Base-by-base conservation (phyloP, 2,329 filamentous ascomycete genomes). In the Fusarium compactum region DNA sequence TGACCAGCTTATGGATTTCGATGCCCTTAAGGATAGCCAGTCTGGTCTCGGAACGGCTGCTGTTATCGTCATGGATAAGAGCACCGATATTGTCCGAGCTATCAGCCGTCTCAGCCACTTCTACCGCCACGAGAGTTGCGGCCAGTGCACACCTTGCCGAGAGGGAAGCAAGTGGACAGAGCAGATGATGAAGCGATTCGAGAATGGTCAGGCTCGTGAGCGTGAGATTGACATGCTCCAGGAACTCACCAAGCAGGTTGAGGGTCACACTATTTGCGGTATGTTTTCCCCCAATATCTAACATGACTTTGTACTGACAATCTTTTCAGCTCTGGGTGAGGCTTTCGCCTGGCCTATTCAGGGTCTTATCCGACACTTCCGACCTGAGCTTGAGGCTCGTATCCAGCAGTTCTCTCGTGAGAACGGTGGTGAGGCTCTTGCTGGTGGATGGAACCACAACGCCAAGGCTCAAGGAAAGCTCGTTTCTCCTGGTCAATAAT, bases 201-300 rank as follows among this genome's bases (percentile, higher is more conserved):
- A 97, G 86, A 92, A 92, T 81, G 96, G 96, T 64, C 90, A 93
- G 82, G 96, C 93, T 65, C 90, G 93, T 69, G 90, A 91, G 82
- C 89, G 96, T 67, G 96, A 99, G 84, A 99, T 99, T 80, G 96
- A 99, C 81, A 99, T 99, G 96, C 89, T 99, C 74, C 96, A 98
- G 85, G 96, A 99, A 86, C 85, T 99, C 75, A 99, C 96, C 70
- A 99, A 99, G 88, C 96, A 99, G 85, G 96, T 99, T 67, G 96
- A 99, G 85, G 96, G 96, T 14, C 96, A 99, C 86, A 98, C 96
- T 50, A 99, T 99, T 78, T 99, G 96, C 83, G 96, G 90, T 92
- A 88, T 79, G 89, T 85, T 60, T 46, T 7, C 15, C 7, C 7
- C 22, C 5, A 16, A 15, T n/a, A 8, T 2, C 34, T 22, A 41